Conservation (phyloP, 805 yeast species). For the Candida hispaniensis region DNA sequence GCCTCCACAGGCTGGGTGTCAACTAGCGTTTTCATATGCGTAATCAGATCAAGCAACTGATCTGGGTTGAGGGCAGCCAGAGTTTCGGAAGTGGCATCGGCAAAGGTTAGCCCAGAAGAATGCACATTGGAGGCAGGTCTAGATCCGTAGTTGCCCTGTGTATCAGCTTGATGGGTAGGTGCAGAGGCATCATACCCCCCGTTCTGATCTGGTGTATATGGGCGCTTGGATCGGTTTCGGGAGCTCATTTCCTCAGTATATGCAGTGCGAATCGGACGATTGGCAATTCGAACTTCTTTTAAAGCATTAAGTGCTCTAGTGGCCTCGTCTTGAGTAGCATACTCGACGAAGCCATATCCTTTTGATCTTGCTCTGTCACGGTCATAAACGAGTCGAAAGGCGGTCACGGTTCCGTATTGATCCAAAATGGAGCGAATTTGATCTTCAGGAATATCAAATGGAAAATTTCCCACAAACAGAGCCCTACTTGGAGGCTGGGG, state of each 20-base stretch:
- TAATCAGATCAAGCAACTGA: conserved; percentile 39
- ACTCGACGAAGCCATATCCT: conserved; percentile 24
- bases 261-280: conserved; percentile 22
- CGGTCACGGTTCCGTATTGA: conserved; percentile 20
- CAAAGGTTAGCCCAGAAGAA: conserved; percentile 32
- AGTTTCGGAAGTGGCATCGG: conserved; percentile 38
- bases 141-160: conserved; percentile 15
- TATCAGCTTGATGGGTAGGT: conserved; percentile 6
- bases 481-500: conserved; percentile 19
- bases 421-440: conserved; percentile 20
- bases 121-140: no score
- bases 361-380: conserved; percentile 19
- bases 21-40: conserved; percentile 50
- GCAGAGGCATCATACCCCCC: conserved; percentile 1
- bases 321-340: conserved; percentile 20
- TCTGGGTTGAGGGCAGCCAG: conserved; percentile 36
- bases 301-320: conserved; percentile 19
- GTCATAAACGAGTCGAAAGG: conserved; percentile 21
- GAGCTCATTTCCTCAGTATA: conserved; percentile 19
- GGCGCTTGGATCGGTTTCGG: conserved; percentile 9
- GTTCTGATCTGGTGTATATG: conserved; percentile 3
- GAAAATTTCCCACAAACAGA: conserved; percentile 24
- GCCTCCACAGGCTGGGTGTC: conserved; percentile 48
- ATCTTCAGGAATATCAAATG: conserved; percentile 22
- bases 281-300: conserved; percentile 17